Conservation (phyloP, 345 rosid genomes). For the Lepidium didymum region DNA sequence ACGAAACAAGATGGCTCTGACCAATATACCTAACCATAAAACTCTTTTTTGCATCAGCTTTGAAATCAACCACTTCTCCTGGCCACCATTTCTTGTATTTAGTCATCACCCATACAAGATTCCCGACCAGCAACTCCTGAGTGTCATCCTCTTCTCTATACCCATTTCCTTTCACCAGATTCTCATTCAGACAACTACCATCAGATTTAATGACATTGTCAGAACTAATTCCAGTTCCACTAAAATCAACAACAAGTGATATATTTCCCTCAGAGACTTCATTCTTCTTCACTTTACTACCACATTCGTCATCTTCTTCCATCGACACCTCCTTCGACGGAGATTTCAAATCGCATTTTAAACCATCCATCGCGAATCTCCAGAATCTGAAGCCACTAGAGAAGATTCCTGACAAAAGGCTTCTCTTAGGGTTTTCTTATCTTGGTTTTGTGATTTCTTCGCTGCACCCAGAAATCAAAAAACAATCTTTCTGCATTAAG, state of each 20-base stretch:
- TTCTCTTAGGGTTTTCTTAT: slow-evolving; percentile 40
- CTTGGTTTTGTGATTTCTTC: slow-evolving; percentile 34
- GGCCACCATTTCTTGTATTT: slow-evolving; percentile 83
- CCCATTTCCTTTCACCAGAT: slow-evolving; percentile 14
- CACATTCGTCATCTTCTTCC: slow-evolving; percentile 30
- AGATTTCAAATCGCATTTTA: slow-evolving; percentile 13
- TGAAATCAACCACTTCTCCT: slow-evolving; percentile 50
- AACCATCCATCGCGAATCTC: slow-evolving; percentile 5
- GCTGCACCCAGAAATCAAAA: slow-evolving; percentile 17
- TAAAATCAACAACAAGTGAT: slow-evolving; percentile 68
- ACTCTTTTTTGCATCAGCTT: slow-evolving; percentile 29
- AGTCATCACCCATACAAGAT: slow-evolving; percentile 71
- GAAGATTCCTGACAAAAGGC: slow-evolving; percentile 1
- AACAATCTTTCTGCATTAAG: background rate
- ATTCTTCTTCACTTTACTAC: slow-evolving; percentile 34
- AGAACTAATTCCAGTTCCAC: slow-evolving; percentile 18
- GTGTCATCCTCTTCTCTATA: slow-evolving; percentile 20
- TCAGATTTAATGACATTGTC: slow-evolving; percentile 12
- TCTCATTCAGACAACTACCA: slow-evolving; percentile 7
- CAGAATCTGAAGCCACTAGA: slow-evolving; percentile 22
- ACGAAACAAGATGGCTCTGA: slow-evolving; percentile 42
- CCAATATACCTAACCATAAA: slow-evolving; percentile 50
- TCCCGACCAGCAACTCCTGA: slow-evolving; percentile 43
- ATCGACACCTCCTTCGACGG: slow-evolving; percentile 15
- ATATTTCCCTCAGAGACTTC: slow-evolving; percentile 47